Percentiles rank a stretch among this genome's conserved stretches.
phyloP scores from a whole-genome alignment of 108 stramenopile genomes.

The Cyclotella kingstonii region DNA sequence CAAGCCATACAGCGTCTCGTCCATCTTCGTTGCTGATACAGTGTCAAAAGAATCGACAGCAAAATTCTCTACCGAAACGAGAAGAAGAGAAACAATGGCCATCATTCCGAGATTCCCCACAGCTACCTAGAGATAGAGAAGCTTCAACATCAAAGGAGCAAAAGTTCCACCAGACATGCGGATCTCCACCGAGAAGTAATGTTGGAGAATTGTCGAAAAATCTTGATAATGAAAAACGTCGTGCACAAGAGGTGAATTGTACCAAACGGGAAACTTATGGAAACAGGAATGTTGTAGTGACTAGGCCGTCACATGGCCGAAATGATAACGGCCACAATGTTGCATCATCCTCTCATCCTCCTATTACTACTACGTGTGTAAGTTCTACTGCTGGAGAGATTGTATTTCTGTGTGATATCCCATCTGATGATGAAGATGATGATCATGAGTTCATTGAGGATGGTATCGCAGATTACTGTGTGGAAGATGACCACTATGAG shows the following conservation, averaged over 20 bases:
- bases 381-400: background rate
- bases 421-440: slow-evolving; percentile 1
- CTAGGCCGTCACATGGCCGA: too few species aligned
- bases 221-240: too few species aligned
- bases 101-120: background rate
- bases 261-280: too few species aligned
- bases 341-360: background rate
- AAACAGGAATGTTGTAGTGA: too few species aligned
- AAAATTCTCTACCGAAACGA: background rate
- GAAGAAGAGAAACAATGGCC: background rate
- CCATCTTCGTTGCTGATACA: background rate
- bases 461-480: background rate
- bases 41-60: background rate
- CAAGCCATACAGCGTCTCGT: background rate
- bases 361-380: background rate
- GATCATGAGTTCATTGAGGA: background rate
- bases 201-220: too few species aligned
- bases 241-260: too few species aligned
- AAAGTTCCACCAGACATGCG: too few species aligned
- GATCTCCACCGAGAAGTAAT: too few species aligned
- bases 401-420: slow-evolving; percentile 5
- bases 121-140: background rate
- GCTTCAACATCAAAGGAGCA: too few species aligned
- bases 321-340: background rate
- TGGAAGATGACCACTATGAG: background rate